Evolutionary conservation across 1,284 basidiomycete genomes (phyloP).

Genomic region (Blastosporella zonata): DNA sequence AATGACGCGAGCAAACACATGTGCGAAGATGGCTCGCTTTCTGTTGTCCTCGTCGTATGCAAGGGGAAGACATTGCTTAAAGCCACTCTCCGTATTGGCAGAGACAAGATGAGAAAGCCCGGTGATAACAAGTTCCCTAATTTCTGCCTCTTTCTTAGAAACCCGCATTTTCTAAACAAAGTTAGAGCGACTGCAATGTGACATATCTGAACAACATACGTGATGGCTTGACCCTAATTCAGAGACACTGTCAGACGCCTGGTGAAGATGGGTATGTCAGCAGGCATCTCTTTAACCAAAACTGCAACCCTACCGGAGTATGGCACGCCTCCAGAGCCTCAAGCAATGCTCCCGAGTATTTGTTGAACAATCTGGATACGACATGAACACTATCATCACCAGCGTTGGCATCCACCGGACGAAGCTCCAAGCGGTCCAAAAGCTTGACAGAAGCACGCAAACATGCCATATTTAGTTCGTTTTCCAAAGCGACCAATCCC

Average conservation of each 20-base stretch:
- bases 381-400: constrained; percentile 68
- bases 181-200: neutral
- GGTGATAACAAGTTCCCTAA: constrained; percentile 71
- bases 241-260: constrained; percentile 51
- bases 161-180: constrained; percentile 41
- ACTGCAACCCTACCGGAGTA: constrained; percentile 33
- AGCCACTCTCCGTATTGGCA: constrained; percentile 84
- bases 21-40: constrained; percentile 81
- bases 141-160: constrained; percentile 54
- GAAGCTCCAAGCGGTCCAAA: constrained; percentile 75
- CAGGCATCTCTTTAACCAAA: neutral
- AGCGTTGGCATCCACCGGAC: constrained; percentile 53
- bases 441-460: constrained; percentile 71
- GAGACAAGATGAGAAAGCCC: constrained; percentile 81
- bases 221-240: constrained; percentile 51
- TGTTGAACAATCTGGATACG: constrained; percentile 75
- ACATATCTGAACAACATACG: constrained; percentile 31
- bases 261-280: constrained; percentile 10
- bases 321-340: constrained; percentile 56
- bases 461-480: constrained; percentile 72
- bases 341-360: constrained; percentile 67
- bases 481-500: constrained; percentile 31
- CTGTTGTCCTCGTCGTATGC: constrained; percentile 76
- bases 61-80: constrained; percentile 83
- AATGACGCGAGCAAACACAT: constrained; percentile 85